Evolutionary conservation across 2,329 filamentous ascomycete species (phyloP).

Genomic region (Aureobasidium mangrovei): DNA sequence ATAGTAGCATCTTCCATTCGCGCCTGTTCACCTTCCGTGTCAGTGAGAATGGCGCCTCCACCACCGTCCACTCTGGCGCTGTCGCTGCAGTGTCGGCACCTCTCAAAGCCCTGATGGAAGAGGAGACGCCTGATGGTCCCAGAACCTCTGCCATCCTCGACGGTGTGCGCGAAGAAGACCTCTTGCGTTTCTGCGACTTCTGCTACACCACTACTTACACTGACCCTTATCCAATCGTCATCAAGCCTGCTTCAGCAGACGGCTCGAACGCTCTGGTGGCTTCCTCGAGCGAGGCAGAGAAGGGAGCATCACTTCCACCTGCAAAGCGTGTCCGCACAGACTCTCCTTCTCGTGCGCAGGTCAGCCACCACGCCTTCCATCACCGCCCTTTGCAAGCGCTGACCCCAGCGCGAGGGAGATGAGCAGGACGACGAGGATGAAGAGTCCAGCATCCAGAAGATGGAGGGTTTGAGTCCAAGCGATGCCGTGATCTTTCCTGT

Average conservation of each 20-base stretch:
- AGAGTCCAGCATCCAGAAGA: slow-evolving; percentile 45
- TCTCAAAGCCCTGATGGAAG: slow-evolving; percentile 4
- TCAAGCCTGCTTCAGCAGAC: not conserved
- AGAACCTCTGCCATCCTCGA: not conserved
- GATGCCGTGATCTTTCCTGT: slow-evolving; percentile 83
- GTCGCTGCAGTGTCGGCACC: slow-evolving; percentile 4
- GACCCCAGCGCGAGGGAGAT: slow-evolving; percentile 27
- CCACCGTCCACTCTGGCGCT: slow-evolving; percentile 7
- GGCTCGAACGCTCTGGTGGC: too few relatives aligned
- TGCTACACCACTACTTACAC: slow-evolving; percentile 3
- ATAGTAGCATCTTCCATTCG: not conserved
- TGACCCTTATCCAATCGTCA: not conserved
- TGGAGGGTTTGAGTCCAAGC: slow-evolving; percentile 61
- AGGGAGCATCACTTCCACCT: not conserved
- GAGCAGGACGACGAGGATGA: slow-evolving; percentile 47
- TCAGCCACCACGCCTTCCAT: too few relatives aligned
- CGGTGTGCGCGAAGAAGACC: slow-evolving; percentile 9
- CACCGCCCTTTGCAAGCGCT: too few relatives aligned
- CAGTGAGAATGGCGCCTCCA: slow-evolving; percentile 2
- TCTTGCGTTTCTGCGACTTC: slow-evolving; percentile 11
- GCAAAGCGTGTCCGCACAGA: slow-evolving; percentile 3
- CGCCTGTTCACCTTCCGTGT: slow-evolving; percentile 6
- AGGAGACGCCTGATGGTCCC: not conserved
- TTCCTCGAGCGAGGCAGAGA: too few relatives aligned
- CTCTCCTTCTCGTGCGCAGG: not conserved